A percentile compares a stretch with the other conserved stretches of the same genome.
These are phyloP conservation scores for Coriolopsis trogii DNA, from an alignment of 1,284 basidiomycete species.

Conservation along the genomic window DNA sequence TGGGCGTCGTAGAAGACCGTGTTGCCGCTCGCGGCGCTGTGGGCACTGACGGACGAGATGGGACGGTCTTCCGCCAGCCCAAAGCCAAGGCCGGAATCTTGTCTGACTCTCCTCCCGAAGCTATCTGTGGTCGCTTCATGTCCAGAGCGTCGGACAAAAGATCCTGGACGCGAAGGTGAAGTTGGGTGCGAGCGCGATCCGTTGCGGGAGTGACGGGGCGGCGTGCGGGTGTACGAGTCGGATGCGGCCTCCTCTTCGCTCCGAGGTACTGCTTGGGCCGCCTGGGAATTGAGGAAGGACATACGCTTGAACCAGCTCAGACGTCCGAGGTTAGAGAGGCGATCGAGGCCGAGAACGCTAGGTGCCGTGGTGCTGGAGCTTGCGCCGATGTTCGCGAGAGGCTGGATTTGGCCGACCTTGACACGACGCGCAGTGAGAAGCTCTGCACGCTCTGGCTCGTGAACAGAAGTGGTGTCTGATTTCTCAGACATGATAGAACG, in stretches of 20 bases:
- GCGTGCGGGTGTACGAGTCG: slow-evolving; percentile 35
- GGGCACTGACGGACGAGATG: slow-evolving; percentile 54
- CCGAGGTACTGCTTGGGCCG: slow-evolving; percentile 11
- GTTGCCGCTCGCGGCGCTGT: slow-evolving; percentile 52
- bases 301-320: slow-evolving; percentile 56
- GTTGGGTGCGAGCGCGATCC: slow-evolving; percentile 39
- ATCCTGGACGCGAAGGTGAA: slow-evolving; percentile 27
- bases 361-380: slow-evolving; percentile 25
- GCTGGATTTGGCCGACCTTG: slow-evolving; percentile 39
- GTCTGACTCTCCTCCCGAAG: slow-evolving; percentile 18
- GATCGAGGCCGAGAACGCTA: slow-evolving; percentile 42
- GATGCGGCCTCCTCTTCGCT: slow-evolving; percentile 17
- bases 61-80: slow-evolving; percentile 52
- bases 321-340: slow-evolving; percentile 47
- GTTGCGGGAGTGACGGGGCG: slow-evolving; percentile 33
- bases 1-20: slow-evolving; percentile 64
- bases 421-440: slow-evolving; percentile 64
- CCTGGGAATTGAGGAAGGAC: slow-evolving; percentile 24
- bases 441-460: slow-evolving; percentile 48
- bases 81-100: slow-evolving; percentile 30
- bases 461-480: slow-evolving; percentile 26
- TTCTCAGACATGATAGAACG: slow-evolving; percentile 32
- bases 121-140: slow-evolving; percentile 22
- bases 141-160: slow-evolving; percentile 20
- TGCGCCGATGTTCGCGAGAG: slow-evolving; percentile 26